Conservation (phyloP, 768 basidiomycete species). For the Gyrodon lividus region DNA sequence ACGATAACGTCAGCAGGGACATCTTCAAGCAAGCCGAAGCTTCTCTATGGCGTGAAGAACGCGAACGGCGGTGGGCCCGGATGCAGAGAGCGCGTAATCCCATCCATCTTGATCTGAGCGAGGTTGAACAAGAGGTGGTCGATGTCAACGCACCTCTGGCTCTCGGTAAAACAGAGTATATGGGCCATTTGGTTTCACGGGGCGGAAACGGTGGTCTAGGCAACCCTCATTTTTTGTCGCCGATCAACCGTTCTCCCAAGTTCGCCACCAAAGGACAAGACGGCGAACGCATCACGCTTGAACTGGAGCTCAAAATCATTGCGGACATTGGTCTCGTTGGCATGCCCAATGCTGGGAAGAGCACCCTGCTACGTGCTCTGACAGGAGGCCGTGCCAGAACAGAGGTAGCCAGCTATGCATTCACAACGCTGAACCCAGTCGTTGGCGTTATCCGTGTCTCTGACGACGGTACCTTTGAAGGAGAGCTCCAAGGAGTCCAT, state of each 20-base stretch:
- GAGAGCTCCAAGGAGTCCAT: conserved; percentile 45
- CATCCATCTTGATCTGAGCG: conserved; percentile 62
- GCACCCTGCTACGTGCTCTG: conserved; percentile 85
- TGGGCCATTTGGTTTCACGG: conserved; percentile 65
- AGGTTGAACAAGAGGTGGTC: conserved; percentile 38
- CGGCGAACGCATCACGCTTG: conserved; percentile 74
- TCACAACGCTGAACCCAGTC: conserved; percentile 94
- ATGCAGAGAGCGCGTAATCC: conserved; percentile 43
- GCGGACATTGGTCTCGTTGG: conserved; percentile 97
- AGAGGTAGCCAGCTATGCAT: conserved; percentile 87
- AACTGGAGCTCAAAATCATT: conserved; percentile 88
- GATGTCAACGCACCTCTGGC: conserved; percentile 57
- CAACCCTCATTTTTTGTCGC: conserved; percentile 80
- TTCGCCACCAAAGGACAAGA: conserved; percentile 77
- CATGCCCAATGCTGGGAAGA: conserved; percentile 93
- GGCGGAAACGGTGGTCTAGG: conserved; percentile 86
- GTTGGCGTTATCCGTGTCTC: conserved; percentile 86
- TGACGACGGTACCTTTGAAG: conserved; percentile 75
- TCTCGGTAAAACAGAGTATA: conserved; percentile 45
- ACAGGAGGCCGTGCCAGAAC: conserved; percentile 83
- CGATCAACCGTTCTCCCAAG: conserved; percentile 76
- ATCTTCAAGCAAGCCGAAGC: conserved; percentile 73
- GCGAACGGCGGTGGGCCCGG: conserved; percentile 51
- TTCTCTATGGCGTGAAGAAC: conserved; percentile 57
- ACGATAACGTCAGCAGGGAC: conserved; percentile 60